These are phyloP conservation scores for Nissolia schottii DNA, from an alignment of 306 rosid genomes.

Conservation along the genomic window DNA sequence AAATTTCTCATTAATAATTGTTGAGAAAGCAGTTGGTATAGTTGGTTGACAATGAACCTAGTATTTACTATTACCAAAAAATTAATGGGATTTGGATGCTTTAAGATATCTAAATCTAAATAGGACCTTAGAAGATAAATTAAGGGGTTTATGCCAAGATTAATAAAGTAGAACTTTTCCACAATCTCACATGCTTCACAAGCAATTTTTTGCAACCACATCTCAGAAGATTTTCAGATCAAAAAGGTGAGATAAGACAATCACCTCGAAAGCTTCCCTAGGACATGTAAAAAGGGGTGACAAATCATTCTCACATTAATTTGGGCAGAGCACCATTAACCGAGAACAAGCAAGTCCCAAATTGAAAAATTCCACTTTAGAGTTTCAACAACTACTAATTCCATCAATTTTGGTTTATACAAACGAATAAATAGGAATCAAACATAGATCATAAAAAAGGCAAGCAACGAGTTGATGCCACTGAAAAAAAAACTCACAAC, in stretches of 20 bases:
- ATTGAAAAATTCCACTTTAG: neutral
- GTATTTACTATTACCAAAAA: too few species aligned
- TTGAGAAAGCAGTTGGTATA: neutral
- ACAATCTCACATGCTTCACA: neutral
- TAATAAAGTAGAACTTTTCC: too few species aligned
- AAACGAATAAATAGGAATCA: neutral
- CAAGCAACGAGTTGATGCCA: constrained; percentile 25
- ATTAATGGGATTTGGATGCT: too few species aligned
- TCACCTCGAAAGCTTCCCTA: too few species aligned
- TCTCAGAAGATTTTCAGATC: neutral
- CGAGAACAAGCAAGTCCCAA: neutral
- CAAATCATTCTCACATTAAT: neutral
- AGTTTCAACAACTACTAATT: neutral
- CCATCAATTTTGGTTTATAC: constrained; percentile 6
- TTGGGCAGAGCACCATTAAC: neutral
- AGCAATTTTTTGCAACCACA: neutral
- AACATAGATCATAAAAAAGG: neutral
- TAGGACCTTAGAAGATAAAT: too few species aligned
- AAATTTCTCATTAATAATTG: neutral
- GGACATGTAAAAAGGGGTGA: too few species aligned
- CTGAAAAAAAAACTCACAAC: constrained; percentile 21
- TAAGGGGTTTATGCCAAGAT: too few species aligned
- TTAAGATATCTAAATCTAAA: too few species aligned
- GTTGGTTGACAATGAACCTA: neutral
- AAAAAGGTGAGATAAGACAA: neutral